phyloP scores from a whole-genome alignment of 1,139 yeast species.

The Schwanniomyces etchellsii region DNA sequence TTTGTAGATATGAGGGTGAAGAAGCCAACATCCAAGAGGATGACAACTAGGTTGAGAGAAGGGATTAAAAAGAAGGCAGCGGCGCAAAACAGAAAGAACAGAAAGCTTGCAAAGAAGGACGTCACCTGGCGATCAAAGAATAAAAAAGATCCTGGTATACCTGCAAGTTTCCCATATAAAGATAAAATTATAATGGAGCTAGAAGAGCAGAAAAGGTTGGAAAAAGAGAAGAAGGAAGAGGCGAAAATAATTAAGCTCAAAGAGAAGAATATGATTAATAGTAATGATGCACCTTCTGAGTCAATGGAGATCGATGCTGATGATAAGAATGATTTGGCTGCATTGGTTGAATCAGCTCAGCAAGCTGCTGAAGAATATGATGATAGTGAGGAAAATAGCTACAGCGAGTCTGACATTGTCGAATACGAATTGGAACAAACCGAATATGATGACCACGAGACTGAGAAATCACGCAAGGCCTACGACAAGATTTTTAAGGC shows the following conservation, averaged over 20 bases:
- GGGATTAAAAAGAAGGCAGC: conserved; percentile 95
- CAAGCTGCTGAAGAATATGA: conserved; percentile 70
- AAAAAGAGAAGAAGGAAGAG: conserved; percentile 54
- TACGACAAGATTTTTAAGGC: conserved; percentile 83
- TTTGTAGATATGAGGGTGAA: conserved; percentile 51
- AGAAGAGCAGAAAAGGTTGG: conserved; percentile 63
- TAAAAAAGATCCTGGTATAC: conserved; percentile 90
- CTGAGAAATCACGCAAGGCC: conserved; percentile 85
- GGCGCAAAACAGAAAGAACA: conserved; percentile 84
- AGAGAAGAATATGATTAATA: conserved; percentile 32
- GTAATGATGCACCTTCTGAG: conserved; percentile 12
- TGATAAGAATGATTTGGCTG: conserved; percentile 56
- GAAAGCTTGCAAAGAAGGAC: conserved; percentile 78
- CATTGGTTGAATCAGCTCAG: conserved; percentile 85
- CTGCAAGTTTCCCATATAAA: conserved; percentile 90
- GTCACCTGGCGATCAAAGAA: conserved; percentile 86
- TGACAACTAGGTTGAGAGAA: conserved; percentile 87
- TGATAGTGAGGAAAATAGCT: conserved; percentile 40
- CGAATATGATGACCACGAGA: conserved; percentile 32
- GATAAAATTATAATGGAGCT: conserved; percentile 76
- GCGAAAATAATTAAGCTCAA: conserved; percentile 41
- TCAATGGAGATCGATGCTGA: conserved; percentile 39
- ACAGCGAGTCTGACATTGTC: conserved; percentile 31
- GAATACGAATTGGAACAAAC: conserved; percentile 48
- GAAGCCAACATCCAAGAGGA: conserved; percentile 79